Evolutionary conservation across 495 filamentous ascomycete genomes (phyloP).

Genomic region (Staphylotrichum tortipilum): DNA sequence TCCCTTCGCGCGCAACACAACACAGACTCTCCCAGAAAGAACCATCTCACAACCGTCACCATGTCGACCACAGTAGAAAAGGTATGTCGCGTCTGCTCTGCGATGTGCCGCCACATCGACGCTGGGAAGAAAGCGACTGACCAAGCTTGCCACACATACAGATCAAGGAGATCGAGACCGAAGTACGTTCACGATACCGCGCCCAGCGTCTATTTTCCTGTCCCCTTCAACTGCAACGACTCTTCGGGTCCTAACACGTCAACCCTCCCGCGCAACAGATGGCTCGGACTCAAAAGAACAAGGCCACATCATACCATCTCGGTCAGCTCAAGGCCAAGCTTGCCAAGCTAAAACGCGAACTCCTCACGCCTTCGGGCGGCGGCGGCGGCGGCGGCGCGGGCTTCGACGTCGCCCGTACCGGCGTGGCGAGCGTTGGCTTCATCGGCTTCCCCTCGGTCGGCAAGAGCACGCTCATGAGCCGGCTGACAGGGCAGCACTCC

Average conservation of each 20-base stretch:
- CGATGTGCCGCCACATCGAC: no score
- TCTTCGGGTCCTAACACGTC: conserved; percentile 14
- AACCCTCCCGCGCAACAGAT: conserved; percentile 50
- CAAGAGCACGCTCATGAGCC: conserved; percentile 95
- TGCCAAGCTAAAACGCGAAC: conserved; percentile 92
- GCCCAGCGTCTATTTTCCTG: neutral
- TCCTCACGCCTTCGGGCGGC: conserved; percentile 73
- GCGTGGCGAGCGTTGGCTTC: conserved; percentile 89
- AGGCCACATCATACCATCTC: conserved; percentile 79
- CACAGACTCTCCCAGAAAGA: neutral
- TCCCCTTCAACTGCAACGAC: neutral
- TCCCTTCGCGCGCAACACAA: neutral
- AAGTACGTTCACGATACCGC: conserved; percentile 44
- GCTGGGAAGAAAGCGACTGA: neutral
- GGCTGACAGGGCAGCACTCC: conserved; percentile 89
- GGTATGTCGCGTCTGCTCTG: conserved; percentile 42
- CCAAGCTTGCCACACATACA: conserved; percentile 33
- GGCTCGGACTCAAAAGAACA: conserved; percentile 97
- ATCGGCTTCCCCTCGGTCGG: conserved; percentile 91
- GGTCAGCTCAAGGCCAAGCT: conserved; percentile 98
- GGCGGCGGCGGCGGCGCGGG: conserved; percentile 85
- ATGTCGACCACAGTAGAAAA: conserved; percentile 98
- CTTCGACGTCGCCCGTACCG: conserved; percentile 96
- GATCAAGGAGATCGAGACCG: conserved; percentile 97
- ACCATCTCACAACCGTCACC: conserved; percentile 39